Evolutionary conservation across 768 basidiomycete genomes (phyloP), one percentile per base, ranked within the genome.

Genomic region (Chiua virens): DNA sequence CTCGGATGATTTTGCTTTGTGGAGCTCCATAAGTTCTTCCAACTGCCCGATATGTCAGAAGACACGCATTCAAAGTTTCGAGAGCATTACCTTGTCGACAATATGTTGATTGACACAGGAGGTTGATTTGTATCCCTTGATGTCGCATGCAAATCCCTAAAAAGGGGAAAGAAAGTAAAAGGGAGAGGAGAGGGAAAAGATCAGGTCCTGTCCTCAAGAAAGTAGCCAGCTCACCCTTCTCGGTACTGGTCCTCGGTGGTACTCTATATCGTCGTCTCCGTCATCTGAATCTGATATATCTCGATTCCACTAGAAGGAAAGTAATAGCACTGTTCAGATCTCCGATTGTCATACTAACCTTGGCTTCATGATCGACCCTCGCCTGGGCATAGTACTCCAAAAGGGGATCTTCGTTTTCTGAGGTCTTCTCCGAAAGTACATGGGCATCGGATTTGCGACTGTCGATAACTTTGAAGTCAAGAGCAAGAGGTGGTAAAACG

Each of bases 111-210:
- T 92, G 4, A 74, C 73, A 51, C 81, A 83, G 5, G 62, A 61
- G 1, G 53, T 58, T 50, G 61, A 41, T 40, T 62, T 66, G 1
- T 52, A 60, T 23, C 72, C 71, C 56, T 77, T 79, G 15, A 69
- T 69, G 55, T 91, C 87, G 61, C 86, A 87, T 14, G 80, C 70
- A 68, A 81, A 91, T n/a, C 81, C 81, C 85, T 89, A 21, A 18
- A 22, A 32, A 41, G 4, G 14, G 7, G 30, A 7, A 11, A 3
- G 27, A 23, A 3, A 6, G 3, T 23, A 23, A 6, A 8, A 20
- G 28, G 37, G 5, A 20, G 13, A 35, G 37, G 17, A 30, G 8
- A 38, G 22, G 6, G n/a, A n/a, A 32, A n/a, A 22, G 8, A 18
- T 49, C 10, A 35, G 4, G 3, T 41, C 4, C 8, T 14, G 17